These are phyloP conservation scores for Magnolia sinica DNA, from an alignment of 164 flowering plant species.

Conservation along the genomic window DNA sequence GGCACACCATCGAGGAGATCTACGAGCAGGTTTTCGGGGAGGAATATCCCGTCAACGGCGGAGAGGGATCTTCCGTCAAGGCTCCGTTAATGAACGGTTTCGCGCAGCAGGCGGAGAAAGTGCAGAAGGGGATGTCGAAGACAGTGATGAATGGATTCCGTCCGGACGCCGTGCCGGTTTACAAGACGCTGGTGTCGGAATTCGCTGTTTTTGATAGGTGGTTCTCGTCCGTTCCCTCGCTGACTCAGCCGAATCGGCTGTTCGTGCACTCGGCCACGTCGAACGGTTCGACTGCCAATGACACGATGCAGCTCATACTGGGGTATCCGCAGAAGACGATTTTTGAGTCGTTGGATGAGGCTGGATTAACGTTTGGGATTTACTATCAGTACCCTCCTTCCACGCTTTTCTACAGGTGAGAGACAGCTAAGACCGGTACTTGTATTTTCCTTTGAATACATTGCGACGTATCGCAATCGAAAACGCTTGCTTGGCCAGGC, in stretches of 20 bases:
- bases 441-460: neutral
- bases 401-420: constrained; percentile 62
- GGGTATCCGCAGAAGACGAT: constrained; percentile 84
- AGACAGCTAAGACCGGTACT: neutral
- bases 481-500: neutral
- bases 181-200: constrained; percentile 47
- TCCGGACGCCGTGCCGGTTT: constrained; percentile 66
- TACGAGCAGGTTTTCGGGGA: constrained; percentile 53
- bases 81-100: constrained; percentile 63
- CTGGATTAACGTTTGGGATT: constrained; percentile 61
- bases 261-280: constrained; percentile 83
- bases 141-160: constrained; percentile 76
- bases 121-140: constrained; percentile 37
- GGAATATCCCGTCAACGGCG: constrained; percentile 16
- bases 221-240: constrained; percentile 70
- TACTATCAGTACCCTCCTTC: constrained; percentile 65
- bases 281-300: constrained; percentile 51
- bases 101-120: constrained; percentile 57
- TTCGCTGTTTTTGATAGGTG: constrained; percentile 80
- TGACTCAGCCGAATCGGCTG: constrained; percentile 82
- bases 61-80: constrained; percentile 14
- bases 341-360: constrained; percentile 70
- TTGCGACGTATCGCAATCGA: neutral
- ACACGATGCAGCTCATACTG: constrained; percentile 35
- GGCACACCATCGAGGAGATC: constrained; percentile 67